Percentiles rank a stretch among this genome's conserved stretches.
phyloP scores from a whole-genome alignment of 805 yeast species.

The Blastobotrys mokoenaii region DNA sequence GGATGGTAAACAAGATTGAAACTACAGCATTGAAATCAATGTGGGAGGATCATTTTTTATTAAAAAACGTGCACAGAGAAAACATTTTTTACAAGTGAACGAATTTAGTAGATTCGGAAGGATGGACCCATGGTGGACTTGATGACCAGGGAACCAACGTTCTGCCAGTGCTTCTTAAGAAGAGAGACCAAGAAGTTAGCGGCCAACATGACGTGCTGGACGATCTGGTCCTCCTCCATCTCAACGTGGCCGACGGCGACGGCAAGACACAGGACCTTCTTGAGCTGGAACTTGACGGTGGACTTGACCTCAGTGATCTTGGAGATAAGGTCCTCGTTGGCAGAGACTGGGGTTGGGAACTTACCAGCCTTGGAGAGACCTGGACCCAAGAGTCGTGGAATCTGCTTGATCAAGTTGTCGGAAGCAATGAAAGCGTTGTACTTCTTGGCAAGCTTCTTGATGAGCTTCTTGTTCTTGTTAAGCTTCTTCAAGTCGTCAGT shows the following conservation, averaged over 20 bases:
- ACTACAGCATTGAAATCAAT: too few relatives aligned
- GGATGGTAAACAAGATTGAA: too few relatives aligned
- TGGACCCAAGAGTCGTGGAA: slow-evolving; percentile 99
- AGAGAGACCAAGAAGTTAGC: slow-evolving; percentile 98
- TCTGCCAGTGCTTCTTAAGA: slow-evolving; percentile 99
- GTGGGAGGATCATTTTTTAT: too few relatives aligned
- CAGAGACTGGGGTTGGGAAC: slow-evolving; percentile 99
- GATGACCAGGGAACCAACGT: slow-evolving; percentile 98
- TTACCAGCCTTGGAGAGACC: slow-evolving; percentile 99
- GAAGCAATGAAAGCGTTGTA: slow-evolving; percentile 99
- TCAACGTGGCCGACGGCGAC: slow-evolving; percentile 99
- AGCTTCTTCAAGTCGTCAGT: slow-evolving; percentile 99
- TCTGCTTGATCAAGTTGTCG: slow-evolving; percentile 98
- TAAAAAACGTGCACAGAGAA: too few relatives aligned
- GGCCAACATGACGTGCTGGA: slow-evolving; percentile 97
- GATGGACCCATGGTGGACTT: slow-evolving; percentile 99
- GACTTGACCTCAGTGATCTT: slow-evolving; percentile 97
- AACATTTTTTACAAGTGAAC: too few relatives aligned
- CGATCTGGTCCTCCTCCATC: slow-evolving; percentile 94
- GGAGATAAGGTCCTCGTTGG: slow-evolving; percentile 93
- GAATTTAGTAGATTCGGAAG: slow-evolving; percentile 96
- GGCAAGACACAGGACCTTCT: slow-evolving; percentile 99
- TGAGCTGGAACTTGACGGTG: slow-evolving; percentile 99
- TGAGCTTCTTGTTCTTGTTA: slow-evolving; percentile 99
- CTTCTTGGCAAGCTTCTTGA: slow-evolving; percentile 99